Percentiles rank a stretch among this genome's conserved stretches.
phyloP scores from a whole-genome alignment of 1,284 basidiomycete species.

The Cutaneotrichosporon sp. region DNA sequence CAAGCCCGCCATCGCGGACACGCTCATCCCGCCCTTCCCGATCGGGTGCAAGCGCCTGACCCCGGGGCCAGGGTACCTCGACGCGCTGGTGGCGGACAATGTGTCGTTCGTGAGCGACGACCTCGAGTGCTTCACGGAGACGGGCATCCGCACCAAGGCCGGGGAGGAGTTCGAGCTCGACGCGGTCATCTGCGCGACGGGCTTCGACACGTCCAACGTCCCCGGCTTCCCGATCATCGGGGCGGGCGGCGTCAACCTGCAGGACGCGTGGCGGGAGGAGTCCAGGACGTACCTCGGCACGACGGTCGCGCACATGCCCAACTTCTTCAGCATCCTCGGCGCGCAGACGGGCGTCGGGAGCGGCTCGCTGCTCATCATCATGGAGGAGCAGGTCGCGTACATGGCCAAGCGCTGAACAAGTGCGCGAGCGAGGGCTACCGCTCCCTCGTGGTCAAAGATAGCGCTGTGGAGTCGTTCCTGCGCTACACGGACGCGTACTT shows the following conservation, averaged over 20 bases:
- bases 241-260: slow-evolving; percentile 34
- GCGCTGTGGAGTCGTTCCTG: slow-evolving; percentile 37
- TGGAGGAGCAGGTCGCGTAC: slow-evolving; percentile 29
- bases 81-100: slow-evolving; percentile 39
- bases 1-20: slow-evolving; percentile 30
- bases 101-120: slow-evolving; percentile 33
- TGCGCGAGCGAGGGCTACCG: slow-evolving; percentile 19
- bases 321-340: slow-evolving; percentile 26
- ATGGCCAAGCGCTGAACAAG: slow-evolving; percentile 24
- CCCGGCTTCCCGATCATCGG: slow-evolving; percentile 39
- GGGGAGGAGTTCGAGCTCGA: slow-evolving; percentile 34
- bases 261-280: slow-evolving; percentile 36
- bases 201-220: slow-evolving; percentile 37
- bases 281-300: slow-evolving; percentile 36
- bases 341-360: slow-evolving; percentile 16
- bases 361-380: slow-evolving; percentile 24
- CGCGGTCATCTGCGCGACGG: slow-evolving; percentile 41
- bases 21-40: slow-evolving; percentile 29
- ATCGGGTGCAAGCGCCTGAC: slow-evolving; percentile 47
- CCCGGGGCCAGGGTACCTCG: slow-evolving; percentile 49
- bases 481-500: slow-evolving; percentile 37
- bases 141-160: slow-evolving; percentile 28
- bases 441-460: slow-evolving; percentile 30
- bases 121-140: slow-evolving; percentile 32
- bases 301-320: slow-evolving; percentile 38